Base-by-base conservation (phyloP, 2,329 filamentous ascomycete species). In the Fusarium nodosum region DNA sequence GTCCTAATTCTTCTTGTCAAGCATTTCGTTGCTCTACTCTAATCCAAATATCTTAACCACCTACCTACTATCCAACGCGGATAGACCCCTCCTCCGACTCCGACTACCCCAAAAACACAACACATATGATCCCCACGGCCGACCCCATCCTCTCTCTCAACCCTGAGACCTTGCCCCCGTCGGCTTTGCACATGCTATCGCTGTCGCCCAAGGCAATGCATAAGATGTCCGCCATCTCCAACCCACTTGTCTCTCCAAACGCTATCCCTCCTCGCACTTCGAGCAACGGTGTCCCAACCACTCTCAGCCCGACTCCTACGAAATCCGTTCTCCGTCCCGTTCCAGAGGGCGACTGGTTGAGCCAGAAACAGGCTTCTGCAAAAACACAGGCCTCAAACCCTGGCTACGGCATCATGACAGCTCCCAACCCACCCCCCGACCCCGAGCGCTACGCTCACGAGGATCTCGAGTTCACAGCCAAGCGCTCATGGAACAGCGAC, bases 211-310 rank as follows among this genome's bases (percentile, higher is more conserved):
- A 48, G 42, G 72, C 67, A 45, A 63, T 60, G 64, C 69, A 75
- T 56, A 74, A 72, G 67, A 75, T 75, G 72, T 48, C 68, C 47
- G 38, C 45, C 34, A 47, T 64, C 50, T 46, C 53, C 38, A 75
- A 61, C 53, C 74, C 73, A 85, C 72, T 78, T 46, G 59, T 76
- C 41, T 78, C 79, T 12, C 89, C 90, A 56, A 89, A 88, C 77
- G 84, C 85, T 38, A 93, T 94, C 57, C 91, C 92, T 22, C 89
- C 90, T 5, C 87, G 92, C 67, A 93, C 90, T 46, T 93, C 91
- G 58, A 88, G 87, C 59, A 72, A 71, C 30, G 75, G 76, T 36
- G 52, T 72, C 31, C 41, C 64, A 46, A 56, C 73, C 30, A 62
- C 68, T 18, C 64, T 68, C 82, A 85, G 66, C 78, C 41, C 66